Evolutionary conservation across 1,284 basidiomycete genomes (phyloP).

Genomic region (Crucibulum cyathiforme): DNA sequence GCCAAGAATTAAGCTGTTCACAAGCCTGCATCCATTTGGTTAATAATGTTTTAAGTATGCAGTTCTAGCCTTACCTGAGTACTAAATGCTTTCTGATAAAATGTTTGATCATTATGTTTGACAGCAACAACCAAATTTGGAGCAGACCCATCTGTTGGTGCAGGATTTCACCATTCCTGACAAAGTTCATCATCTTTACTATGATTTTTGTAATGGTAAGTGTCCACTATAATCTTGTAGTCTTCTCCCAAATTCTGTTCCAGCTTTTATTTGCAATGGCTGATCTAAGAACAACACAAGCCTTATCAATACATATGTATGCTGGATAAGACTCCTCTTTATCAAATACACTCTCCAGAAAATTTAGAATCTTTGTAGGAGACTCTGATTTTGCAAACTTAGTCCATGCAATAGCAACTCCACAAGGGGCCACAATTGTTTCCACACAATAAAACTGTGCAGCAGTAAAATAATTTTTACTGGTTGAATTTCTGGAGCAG

Average conservation of each 20-base stretch:
- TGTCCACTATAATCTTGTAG: constrained; percentile 30
- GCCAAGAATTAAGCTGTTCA: constrained; percentile 37
- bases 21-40: not conserved
- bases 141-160: constrained; percentile 32
- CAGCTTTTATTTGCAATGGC: constrained; percentile 1
- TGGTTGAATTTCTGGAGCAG: constrained; percentile 5
- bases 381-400: constrained; percentile 32
- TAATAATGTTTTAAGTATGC: constrained; percentile 6
- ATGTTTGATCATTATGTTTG: constrained; percentile 17
- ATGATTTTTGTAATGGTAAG: constrained; percentile 35
- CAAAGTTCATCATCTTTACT: constrained; percentile 25
- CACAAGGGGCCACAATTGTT: no score
- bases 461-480: constrained; percentile 22
- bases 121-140: constrained; percentile 27
- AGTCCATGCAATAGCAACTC: constrained; percentile 26
- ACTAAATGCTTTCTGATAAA: constrained; percentile 31
- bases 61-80: constrained; percentile 22
- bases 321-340: no score
- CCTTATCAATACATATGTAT: no score
- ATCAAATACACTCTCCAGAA: no score
- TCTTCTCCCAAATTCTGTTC: not conserved
- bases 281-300: constrained; percentile 15
- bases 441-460: constrained; percentile 22
- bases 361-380: constrained; percentile 18
- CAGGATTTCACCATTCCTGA: constrained; percentile 35